Percentiles rank a stretch among this genome's conserved stretches.
Conservation (phyloP, 2,329 filamentous ascomycete species). For the Colletotrichum gloeosporioides region DNA sequence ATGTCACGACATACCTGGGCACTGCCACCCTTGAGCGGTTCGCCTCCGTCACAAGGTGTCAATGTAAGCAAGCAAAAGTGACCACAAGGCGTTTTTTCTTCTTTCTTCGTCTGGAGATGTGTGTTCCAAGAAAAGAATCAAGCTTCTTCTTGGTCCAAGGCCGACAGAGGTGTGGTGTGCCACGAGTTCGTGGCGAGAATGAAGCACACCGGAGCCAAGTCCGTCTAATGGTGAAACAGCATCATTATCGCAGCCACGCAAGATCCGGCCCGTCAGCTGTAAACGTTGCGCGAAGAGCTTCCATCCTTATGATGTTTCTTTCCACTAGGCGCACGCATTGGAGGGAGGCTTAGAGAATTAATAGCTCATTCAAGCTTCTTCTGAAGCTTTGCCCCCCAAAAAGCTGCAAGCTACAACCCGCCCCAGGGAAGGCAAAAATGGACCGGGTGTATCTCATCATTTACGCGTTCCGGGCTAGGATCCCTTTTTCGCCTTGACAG, state of each 20-base stretch:
- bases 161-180: background rate
- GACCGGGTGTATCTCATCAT: background rate
- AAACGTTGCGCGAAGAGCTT: background rate
- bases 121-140: background rate
- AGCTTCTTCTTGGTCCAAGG: background rate
- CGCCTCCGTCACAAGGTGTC: background rate
- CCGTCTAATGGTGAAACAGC: background rate
- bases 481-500: background rate
- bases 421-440: background rate
- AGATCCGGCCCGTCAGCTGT: background rate
- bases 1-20: background rate
- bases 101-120: background rate
- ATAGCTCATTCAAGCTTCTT: background rate
- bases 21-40: background rate
- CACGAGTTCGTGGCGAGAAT: background rate
- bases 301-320: background rate
- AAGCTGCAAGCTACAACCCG: background rate
- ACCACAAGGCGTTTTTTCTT: background rate
- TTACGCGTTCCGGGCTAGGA: background rate
- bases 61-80: background rate
- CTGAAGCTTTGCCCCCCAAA: background rate
- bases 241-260: background rate
- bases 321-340: background rate
- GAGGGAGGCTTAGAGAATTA: background rate
- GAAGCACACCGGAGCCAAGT: background rate